These are phyloP conservation scores for Acanthamoeba lenticulata DNA, from an alignment of 208 protist genomes.

Conservation along the genomic window DNA sequence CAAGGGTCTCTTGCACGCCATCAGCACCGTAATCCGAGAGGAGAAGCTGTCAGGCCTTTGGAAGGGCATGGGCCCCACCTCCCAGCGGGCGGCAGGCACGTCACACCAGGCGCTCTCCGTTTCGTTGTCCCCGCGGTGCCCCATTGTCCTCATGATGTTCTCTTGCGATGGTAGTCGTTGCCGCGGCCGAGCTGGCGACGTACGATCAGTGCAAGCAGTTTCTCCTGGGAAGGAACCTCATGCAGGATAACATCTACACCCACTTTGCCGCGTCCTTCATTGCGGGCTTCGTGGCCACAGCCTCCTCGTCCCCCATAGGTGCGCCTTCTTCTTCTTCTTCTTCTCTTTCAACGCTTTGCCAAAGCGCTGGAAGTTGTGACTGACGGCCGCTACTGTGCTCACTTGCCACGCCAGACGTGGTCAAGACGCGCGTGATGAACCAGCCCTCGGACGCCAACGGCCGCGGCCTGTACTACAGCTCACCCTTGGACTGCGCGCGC, in stretches of 20 bases:
- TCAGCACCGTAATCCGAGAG: constrained; percentile 53
- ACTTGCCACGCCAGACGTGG: constrained; percentile 17
- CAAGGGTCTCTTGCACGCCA: constrained; percentile 39
- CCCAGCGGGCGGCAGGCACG: constrained; percentile 70
- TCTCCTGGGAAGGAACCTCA: constrained; percentile 39
- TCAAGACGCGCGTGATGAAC: constrained; percentile 80
- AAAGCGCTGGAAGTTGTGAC: too few species aligned
- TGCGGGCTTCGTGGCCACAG: constrained; percentile 72
- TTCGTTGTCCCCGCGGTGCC: too few species aligned
- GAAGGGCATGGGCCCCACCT: constrained; percentile 70
- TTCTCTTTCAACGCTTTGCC: neutral
- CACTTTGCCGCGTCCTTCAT: constrained; percentile 65
- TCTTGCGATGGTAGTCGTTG: constrained; percentile 39
- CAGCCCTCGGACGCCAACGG: constrained; percentile 56
- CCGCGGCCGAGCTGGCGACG: constrained; percentile 67
- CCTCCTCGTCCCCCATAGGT: constrained; percentile 60
- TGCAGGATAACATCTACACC: constrained; percentile 61
- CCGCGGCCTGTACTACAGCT: constrained; percentile 63
- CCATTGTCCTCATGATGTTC: too few species aligned
- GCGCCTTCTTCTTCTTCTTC: neutral
- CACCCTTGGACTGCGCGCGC: constrained; percentile 68
- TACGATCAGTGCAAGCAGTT: constrained; percentile 80
- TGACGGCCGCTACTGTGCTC: neutral
- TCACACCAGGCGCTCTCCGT: neutral
- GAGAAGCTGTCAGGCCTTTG: constrained; percentile 70